A percentile compares a stretch with the other conserved stretches of the same genome.
These are phyloP conservation scores for Hypoxylon trugodes DNA, from an alignment of 495 filamentous ascomycete species.

Conservation along the genomic window DNA sequence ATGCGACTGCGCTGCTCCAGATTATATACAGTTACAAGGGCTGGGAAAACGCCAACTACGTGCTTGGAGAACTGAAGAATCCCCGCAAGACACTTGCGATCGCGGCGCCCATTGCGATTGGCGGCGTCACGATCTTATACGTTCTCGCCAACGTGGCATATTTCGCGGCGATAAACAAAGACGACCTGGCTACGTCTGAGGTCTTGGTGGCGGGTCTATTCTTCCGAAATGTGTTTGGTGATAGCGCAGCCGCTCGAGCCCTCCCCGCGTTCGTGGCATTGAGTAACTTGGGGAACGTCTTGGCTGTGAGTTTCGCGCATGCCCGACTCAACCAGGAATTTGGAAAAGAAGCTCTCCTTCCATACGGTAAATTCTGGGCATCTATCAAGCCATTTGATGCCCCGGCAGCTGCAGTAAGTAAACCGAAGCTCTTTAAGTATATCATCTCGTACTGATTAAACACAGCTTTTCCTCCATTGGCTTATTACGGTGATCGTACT, in stretches of 20 bases:
- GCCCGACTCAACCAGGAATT: constrained; percentile 71
- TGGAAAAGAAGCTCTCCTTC: constrained; percentile 70
- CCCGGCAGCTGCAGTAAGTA: constrained; percentile 55
- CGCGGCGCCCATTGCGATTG: constrained; percentile 69
- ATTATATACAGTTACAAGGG: constrained; percentile 75
- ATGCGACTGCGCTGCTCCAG: constrained; percentile 70
- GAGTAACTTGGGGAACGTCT: constrained; percentile 76
- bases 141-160: constrained; percentile 77
- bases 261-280: constrained; percentile 76
- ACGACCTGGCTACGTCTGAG: constrained; percentile 66
- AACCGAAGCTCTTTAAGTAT: not conserved
- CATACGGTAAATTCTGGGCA: constrained; percentile 68
- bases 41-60: constrained; percentile 70
- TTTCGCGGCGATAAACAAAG: constrained; percentile 71
- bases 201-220: constrained; percentile 70
- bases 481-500: constrained; percentile 56
- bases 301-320: constrained; percentile 75
- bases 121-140: constrained; percentile 68
- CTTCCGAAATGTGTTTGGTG: constrained; percentile 73
- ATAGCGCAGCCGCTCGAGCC: constrained; percentile 61
- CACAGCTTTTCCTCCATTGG: constrained; percentile 57
- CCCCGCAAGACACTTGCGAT: constrained; percentile 69
- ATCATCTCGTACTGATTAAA: constrained; percentile 7
- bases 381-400: constrained; percentile 70
- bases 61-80: constrained; percentile 68